Evolutionary conservation across 768 basidiomycete genomes (phyloP).

Genomic region (Candolleomyces eurysporus): DNA sequence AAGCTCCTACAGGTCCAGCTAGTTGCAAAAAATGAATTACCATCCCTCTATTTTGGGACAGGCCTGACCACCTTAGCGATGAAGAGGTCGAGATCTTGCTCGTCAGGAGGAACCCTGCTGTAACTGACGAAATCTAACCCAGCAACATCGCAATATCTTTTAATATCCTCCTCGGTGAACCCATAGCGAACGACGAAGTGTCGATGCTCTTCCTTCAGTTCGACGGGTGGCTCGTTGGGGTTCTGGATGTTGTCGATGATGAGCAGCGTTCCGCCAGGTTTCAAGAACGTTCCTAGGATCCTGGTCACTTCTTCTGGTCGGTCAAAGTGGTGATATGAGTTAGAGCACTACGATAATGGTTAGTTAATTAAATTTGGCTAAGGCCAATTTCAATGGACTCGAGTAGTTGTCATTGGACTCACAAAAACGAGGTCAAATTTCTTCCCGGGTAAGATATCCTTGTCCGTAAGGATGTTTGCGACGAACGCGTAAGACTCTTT

Average conservation of each 20-base stretch:
- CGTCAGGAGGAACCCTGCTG: slow-evolving; percentile 29
- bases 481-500: slow-evolving; percentile 62
- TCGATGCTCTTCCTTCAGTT: slow-evolving; percentile 1
- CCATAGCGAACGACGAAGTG: slow-evolving; percentile 29
- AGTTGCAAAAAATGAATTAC: too few relatives aligned
- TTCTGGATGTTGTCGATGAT: slow-evolving; percentile 46
- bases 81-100: slow-evolving; percentile 45
- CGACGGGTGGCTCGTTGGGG: slow-evolving; percentile 5
- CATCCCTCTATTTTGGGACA: too few relatives aligned
- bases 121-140: slow-evolving; percentile 48
- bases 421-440: slow-evolving; percentile 68
- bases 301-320: slow-evolving; percentile 51
- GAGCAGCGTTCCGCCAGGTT: slow-evolving; percentile 58
- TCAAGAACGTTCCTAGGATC: slow-evolving; percentile 52
- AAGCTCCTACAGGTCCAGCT: too few relatives aligned
- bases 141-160: slow-evolving; percentile 48
- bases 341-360: slow-evolving; percentile 53
- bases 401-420: slow-evolving; percentile 15
- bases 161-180: slow-evolving; percentile 48
- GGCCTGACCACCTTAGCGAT: slow-evolving; percentile 50
- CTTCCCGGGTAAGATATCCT: slow-evolving; percentile 41
- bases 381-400: too few relatives aligned
- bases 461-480: slow-evolving; percentile 30
- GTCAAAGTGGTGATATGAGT: slow-evolving; percentile 65
- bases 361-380: neutral